A percentile compares a stretch with the other conserved stretches of the same genome.
These are phyloP conservation scores for Pseudozyma flocculosa DNA, from an alignment of 1,284 basidiomycete genomes.

Conservation along the genomic window DNA sequence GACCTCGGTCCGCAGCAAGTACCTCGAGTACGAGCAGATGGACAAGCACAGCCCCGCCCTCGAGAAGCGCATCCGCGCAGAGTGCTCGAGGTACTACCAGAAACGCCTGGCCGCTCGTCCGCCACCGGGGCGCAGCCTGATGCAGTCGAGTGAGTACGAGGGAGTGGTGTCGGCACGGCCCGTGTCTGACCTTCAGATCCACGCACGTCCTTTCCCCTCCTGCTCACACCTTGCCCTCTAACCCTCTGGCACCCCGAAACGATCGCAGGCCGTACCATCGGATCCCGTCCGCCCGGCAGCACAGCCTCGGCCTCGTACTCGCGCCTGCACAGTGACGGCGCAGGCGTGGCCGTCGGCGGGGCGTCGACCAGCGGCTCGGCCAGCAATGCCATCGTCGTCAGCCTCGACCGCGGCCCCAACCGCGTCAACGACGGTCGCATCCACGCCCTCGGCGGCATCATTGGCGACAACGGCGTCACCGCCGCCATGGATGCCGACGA, in stretches of 20 bases:
- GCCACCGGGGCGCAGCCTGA: conserved; percentile 24
- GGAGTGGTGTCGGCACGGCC: not conserved
- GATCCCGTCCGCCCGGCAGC: not conserved
- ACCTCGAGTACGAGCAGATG: conserved; percentile 50
- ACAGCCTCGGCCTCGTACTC: not conserved
- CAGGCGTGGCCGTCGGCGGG: no score
- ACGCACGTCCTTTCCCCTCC: not conserved
- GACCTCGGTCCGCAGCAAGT: conserved; percentile 54
- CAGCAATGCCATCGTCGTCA: not conserved
- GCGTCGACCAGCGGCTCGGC: not conserved
- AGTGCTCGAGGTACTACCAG: conserved; percentile 52
- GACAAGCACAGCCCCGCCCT: conserved; percentile 49
- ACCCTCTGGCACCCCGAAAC: no score
- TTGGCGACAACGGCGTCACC: conserved; percentile 32
- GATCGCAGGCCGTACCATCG: not conserved
- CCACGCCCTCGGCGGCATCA: conserved; percentile 34
- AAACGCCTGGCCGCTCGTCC: conserved; percentile 37
- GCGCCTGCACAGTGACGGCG: not conserved
- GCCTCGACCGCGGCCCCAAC: conserved; percentile 31
- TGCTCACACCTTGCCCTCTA: no score
- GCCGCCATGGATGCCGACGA: conserved; percentile 41
- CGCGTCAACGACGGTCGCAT: conserved; percentile 39
- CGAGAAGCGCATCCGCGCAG: conserved; percentile 50
- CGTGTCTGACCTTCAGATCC: no score
- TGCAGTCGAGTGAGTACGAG: conserved; percentile 3